A percentile compares a stretch with the other conserved stretches of the same genome.
These are phyloP conservation scores for Ascochyta clinopodiicola DNA, from an alignment of 2,329 filamentous ascomycete genomes.

Conservation along the genomic window DNA sequence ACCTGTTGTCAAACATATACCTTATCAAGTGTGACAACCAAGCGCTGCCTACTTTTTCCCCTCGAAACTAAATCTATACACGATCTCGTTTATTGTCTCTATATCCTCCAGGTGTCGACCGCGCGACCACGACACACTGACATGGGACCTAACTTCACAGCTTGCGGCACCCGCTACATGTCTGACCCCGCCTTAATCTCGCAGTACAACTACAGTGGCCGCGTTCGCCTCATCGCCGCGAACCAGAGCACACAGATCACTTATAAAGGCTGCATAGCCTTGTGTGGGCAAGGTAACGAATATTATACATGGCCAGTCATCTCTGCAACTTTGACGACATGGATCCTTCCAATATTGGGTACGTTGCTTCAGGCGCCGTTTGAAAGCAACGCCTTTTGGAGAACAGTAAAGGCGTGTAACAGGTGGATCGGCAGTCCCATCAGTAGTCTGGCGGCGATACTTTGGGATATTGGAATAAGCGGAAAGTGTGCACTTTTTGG, in stretches of 20 bases:
- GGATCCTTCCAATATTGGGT: constrained; percentile 46
- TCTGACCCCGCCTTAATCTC: constrained; percentile 14
- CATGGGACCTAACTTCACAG: constrained; percentile 25
- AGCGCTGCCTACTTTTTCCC: not conserved
- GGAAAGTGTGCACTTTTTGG: constrained; percentile 39
- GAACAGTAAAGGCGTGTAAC: constrained; percentile 42
- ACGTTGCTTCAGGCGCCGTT: constrained; percentile 48
- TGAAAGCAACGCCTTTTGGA: constrained; percentile 44
- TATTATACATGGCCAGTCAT: constrained; percentile 39
- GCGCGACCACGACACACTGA: not conserved
- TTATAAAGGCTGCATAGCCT: constrained; percentile 32
- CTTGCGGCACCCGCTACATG: constrained; percentile 26
- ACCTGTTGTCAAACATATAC: not conserved
- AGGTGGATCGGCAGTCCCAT: constrained; percentile 46
- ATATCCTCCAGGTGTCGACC: not conserved
- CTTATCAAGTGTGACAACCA: not conserved
- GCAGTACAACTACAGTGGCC: constrained; percentile 26
- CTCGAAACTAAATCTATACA: not conserved
- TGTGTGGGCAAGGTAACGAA: constrained; percentile 40
- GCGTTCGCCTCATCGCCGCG: constrained; percentile 7
- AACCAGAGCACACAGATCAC: constrained; percentile 35
- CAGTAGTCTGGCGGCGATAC: constrained; percentile 39
- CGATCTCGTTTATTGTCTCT: not conserved
- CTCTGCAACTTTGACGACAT: constrained; percentile 44
- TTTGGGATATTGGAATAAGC: constrained; percentile 46